Percentiles rank a stretch among this genome's conserved stretches.
Evolutionary conservation across 2,329 filamentous ascomycete genomes (phyloP).

Genomic region (Stachybotrys elegans): DNA sequence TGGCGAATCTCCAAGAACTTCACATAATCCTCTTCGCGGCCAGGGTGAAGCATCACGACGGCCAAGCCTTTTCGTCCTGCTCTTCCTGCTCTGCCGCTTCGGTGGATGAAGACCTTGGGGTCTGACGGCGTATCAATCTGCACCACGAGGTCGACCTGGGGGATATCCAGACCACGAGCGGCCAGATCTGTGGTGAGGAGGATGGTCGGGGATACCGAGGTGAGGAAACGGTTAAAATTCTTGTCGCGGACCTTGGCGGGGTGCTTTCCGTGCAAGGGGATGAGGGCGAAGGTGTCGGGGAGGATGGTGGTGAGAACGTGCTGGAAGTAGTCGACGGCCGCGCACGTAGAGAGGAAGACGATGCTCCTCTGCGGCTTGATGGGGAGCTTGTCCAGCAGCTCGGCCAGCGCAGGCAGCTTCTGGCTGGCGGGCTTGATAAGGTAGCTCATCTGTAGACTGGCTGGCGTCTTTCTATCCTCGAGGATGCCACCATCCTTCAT

Average conservation of each 20-base stretch:
- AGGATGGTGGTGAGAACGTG: slow-evolving; percentile 71
- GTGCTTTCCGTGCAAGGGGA: slow-evolving; percentile 89
- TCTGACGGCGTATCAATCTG: slow-evolving; percentile 81
- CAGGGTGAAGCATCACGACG: slow-evolving; percentile 78
- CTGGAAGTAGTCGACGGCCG: slow-evolving; percentile 90
- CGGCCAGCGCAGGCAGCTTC: slow-evolving; percentile 70
- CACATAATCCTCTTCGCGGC: slow-evolving; percentile 84
- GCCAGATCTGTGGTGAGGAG: slow-evolving; percentile 91
- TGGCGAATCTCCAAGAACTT: slow-evolving; percentile 81
- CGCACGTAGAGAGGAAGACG: slow-evolving; percentile 89
- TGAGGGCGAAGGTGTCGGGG: slow-evolving; percentile 60
- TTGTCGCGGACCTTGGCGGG: slow-evolving; percentile 80
- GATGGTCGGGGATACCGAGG: slow-evolving; percentile 68
- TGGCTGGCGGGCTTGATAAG: slow-evolving; percentile 68
- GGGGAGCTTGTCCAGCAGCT: slow-evolving; percentile 65
- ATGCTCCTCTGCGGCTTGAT: slow-evolving; percentile 79
- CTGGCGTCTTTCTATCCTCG: slow-evolving; percentile 83
- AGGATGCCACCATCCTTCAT: slow-evolving; percentile 57
- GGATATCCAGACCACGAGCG: slow-evolving; percentile 85
- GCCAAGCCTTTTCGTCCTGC: slow-evolving; percentile 84
- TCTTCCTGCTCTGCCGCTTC: slow-evolving; percentile 82
- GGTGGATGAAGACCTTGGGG: slow-evolving; percentile 92
- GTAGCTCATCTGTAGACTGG: slow-evolving; percentile 89
- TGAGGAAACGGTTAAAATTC: slow-evolving; percentile 79
- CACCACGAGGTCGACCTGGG: slow-evolving; percentile 83